These are phyloP conservation scores for Metarhizium album DNA, from an alignment of 2,329 filamentous ascomycete genomes.

Conservation along the genomic window DNA sequence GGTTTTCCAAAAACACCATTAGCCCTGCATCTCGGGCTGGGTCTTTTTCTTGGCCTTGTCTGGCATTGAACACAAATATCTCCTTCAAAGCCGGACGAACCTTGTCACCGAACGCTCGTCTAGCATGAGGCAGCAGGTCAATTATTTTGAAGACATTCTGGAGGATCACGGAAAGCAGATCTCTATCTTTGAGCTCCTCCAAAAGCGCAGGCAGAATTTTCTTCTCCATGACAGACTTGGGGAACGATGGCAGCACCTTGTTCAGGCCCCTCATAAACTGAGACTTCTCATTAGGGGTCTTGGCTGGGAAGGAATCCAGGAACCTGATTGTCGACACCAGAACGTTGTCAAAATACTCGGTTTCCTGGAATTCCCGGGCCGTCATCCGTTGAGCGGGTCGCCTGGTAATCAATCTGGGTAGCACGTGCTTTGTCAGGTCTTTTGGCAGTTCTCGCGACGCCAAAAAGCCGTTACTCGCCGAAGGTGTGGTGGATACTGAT, in stretches of 20 bases:
- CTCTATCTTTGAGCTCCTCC: conserved; percentile 88
- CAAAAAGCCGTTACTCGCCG: conserved; percentile 72
- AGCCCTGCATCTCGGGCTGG: conserved; percentile 77
- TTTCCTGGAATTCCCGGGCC: conserved; percentile 86
- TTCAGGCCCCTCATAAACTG: conserved; percentile 84
- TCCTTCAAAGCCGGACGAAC: conserved; percentile 78
- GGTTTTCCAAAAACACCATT: conserved; percentile 82
- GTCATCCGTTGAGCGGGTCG: conserved; percentile 79
- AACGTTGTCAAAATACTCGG: conserved; percentile 94
- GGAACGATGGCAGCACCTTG: conserved; percentile 83
- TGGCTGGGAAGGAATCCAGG: conserved; percentile 79
- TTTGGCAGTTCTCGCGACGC: conserved; percentile 69
- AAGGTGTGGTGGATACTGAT: conserved; percentile 68
- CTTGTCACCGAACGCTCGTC: conserved; percentile 70
- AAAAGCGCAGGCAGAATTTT: conserved; percentile 82
- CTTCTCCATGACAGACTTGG: conserved; percentile 85
- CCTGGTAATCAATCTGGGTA: conserved; percentile 79
- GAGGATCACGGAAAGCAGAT: conserved; percentile 73
- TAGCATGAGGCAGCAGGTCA: conserved; percentile 63
- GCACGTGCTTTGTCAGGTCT: conserved; percentile 62
- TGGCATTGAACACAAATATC: conserved; percentile 58
- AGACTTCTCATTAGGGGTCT: conserved; percentile 82
- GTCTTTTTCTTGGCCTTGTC: conserved; percentile 60
- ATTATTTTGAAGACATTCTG: conserved; percentile 91
- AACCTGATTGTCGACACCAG: conserved; percentile 94